phyloP scores from a whole-genome alignment of 768 basidiomycete genomes.

The Termitomyces sp. region DNA sequence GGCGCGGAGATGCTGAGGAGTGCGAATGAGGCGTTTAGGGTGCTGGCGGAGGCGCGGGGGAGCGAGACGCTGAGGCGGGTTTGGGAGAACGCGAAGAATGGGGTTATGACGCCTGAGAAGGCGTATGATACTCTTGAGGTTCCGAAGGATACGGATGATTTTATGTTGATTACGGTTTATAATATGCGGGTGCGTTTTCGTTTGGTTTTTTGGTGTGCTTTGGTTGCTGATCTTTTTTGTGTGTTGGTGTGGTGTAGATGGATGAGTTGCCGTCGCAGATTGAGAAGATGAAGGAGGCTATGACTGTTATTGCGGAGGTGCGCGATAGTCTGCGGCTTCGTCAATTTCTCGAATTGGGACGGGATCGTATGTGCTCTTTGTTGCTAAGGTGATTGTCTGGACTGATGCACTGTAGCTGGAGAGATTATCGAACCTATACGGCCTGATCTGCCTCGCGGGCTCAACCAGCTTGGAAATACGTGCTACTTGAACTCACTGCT shows the following conservation, averaged over 20 bases:
- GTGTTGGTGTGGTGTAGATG: conserved; percentile 35
- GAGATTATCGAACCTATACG: conserved; percentile 48
- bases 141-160: conserved; percentile 64
- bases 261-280: conserved; percentile 64
- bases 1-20: conserved; percentile 43
- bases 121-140: conserved; percentile 73
- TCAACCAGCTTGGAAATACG: conserved; percentile 87
- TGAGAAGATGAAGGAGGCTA: conserved; percentile 69
- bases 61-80: conserved; percentile 41
- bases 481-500: conserved; percentile 82
- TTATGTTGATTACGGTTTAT: conserved; percentile 69
- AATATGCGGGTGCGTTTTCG: conserved; percentile 53
- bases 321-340: conserved; percentile 69
- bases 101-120: conserved; percentile 58
- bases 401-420: conserved; percentile 46
- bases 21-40: conserved; percentile 64
- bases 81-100: conserved; percentile 52
- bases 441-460: conserved; percentile 73
- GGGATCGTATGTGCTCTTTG: conserved; percentile 60
- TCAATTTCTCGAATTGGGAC: conserved; percentile 58
- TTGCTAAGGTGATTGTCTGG: background rate
- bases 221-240: conserved; percentile 3
- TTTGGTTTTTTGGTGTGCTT: background rate
- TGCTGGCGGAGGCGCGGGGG: conserved; percentile 60
- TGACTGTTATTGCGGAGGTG: conserved; percentile 68